These are phyloP conservation scores for Aspergillus persii DNA, from an alignment of 2,329 filamentous ascomycete genomes.

Conservation along the genomic window DNA sequence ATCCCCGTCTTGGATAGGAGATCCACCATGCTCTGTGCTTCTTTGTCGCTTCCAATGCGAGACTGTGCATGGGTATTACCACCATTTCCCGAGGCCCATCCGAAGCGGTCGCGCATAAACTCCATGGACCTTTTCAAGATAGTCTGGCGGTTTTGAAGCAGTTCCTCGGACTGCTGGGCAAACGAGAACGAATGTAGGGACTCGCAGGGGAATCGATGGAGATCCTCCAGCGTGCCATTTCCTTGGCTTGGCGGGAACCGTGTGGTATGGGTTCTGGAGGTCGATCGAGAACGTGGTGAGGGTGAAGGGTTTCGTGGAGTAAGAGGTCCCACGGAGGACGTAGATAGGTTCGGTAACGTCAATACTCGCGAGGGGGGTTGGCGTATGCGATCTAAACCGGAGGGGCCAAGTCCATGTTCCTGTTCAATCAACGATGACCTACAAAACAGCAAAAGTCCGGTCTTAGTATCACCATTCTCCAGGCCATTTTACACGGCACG, in stretches of 20 bases:
- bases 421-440: conserved; percentile 85
- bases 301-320: conserved; percentile 66
- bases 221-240: conserved; percentile 77
- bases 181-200: conserved; percentile 98
- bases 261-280: conserved; percentile 52
- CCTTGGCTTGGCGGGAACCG: conserved; percentile 61
- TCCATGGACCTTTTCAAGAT: conserved; percentile 91
- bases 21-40: conserved; percentile 88
- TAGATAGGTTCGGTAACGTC: conserved; percentile 63
- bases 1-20: conserved; percentile 78
- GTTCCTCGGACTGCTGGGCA: conserved; percentile 89
- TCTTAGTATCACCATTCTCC: conserved; percentile 13
- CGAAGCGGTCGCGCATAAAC: conserved; percentile 91
- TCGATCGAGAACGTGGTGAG: conserved; percentile 64
- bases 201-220: conserved; percentile 89
- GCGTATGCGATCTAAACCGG: conserved; percentile 88
- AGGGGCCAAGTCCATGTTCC: conserved; percentile 80
- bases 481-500: background rate
- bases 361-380: conserved; percentile 70
- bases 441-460: conserved; percentile 14
- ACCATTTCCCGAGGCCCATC: conserved; percentile 72
- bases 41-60: conserved; percentile 75
- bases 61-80: conserved; percentile 82
- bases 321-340: conserved; percentile 60
- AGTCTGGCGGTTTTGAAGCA: conserved; percentile 87